A percentile compares a stretch with the other conserved stretches of the same genome.
Conservation (phyloP, 768 basidiomycete species). For the Tephrocybe rancida region DNA sequence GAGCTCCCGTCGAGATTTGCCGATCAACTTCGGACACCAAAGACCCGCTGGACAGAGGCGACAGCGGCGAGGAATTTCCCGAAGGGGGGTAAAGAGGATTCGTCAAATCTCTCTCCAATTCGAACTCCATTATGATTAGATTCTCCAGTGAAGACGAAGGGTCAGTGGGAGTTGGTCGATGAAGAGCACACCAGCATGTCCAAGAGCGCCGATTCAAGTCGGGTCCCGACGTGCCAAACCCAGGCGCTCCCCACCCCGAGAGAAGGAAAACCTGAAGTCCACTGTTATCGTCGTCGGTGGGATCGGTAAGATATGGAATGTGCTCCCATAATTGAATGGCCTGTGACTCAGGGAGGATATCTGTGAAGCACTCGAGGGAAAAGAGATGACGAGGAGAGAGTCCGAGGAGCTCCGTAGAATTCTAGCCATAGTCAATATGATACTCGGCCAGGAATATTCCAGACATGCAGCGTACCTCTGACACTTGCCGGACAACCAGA, state of each 20-base stretch:
- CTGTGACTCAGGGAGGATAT: slow-evolving; percentile 66
- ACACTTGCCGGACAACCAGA: slow-evolving; percentile 73
- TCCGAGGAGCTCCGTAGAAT: slow-evolving; percentile 74
- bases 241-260: slow-evolving; percentile 71
- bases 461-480: slow-evolving; percentile 55
- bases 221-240: slow-evolving; percentile 34
- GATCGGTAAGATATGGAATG: slow-evolving; percentile 63
- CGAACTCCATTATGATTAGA: slow-evolving; percentile 77
- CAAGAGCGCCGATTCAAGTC: slow-evolving; percentile 46
- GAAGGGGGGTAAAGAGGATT: slow-evolving; percentile 69
- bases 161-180: slow-evolving; percentile 43
- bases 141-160: slow-evolving; percentile 15
- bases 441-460: not conserved
- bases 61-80: not conserved
- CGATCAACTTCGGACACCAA: not conserved
- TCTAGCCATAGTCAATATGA: slow-evolving; percentile 42
- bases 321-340: slow-evolving; percentile 74
- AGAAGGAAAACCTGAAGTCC: slow-evolving; percentile 69
- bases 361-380: slow-evolving; percentile 70
- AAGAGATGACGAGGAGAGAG: slow-evolving; percentile 74
- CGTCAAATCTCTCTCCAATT: slow-evolving; percentile 67
- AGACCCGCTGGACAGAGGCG: not conserved
- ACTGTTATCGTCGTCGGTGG: slow-evolving; percentile 43
- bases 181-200: slow-evolving; percentile 73
- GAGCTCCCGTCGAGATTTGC: not conserved